Base-by-base conservation (phyloP, 2,329 filamentous ascomycete genomes). In the Cladosporium cucumerinum region DNA sequence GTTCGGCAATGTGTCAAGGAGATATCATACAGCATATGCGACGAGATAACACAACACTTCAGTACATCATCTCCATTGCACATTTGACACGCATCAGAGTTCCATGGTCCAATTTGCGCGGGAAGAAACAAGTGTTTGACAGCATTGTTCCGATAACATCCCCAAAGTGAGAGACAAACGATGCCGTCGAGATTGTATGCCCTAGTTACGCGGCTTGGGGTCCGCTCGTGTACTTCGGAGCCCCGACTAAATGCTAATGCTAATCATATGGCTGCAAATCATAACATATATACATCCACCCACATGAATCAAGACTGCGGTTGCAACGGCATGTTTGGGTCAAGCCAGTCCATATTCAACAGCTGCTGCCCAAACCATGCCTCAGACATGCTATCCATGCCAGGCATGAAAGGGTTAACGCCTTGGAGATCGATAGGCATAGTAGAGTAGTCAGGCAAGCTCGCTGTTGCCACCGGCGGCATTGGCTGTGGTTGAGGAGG, bases 321-420 rank as follows among this genome's bases (percentile, higher is more conserved):
- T 23, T 61, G 59, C 48, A 61, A 30, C 2, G 59, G 59, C 48
- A 61, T 61, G n/a, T 54, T 61, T 5, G 59, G 59, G 39, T 71
- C 70, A 5, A 71, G 64, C 69, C 69, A 71, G 49, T 71, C 70
- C 61, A 71, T 62, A 46, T 70, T 71, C 54, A 69, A 59, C 36
- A 71, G 32, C 46, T 71, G 70, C 52, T 71, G 70, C 18, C 70
- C 70, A 46, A 68, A 71, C 70, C 70, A 71, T 6, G 70, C 66
- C 21, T 70, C 68, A 3, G 68, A 67, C 34, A 71, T 69, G 46
- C 67, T 70, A 30, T 71, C 69, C n/a, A 68, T 66, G 26, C 68
- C 65, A 46, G 68, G 69, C 59, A 61, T 61, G 28, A 61, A 61
- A 26, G 59, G 59, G 23, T 61, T 61, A 16, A 61, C 59, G 48